phyloP scores from a whole-genome alignment of 2,329 filamentous ascomycete genomes.

The Ampelomyces quisqualis region DNA sequence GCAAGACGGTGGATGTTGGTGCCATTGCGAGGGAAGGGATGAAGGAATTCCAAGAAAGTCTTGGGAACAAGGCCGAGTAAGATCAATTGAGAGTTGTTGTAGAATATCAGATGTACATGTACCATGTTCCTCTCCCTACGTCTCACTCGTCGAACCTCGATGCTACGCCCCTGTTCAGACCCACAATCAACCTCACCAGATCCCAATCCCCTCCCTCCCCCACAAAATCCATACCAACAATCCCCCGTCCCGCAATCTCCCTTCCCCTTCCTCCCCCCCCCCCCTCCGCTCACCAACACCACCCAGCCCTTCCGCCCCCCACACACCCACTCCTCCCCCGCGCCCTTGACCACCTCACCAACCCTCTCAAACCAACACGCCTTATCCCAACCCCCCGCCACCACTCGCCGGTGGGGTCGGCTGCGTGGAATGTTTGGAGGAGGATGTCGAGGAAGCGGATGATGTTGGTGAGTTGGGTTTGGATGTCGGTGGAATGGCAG shows the following conservation, averaged over 20 bases:
- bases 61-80: conserved; percentile 1
- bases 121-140: background rate
- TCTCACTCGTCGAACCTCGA: conserved; percentile 2
- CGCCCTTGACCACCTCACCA: conserved; percentile 82
- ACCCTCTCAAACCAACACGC: conserved; percentile 93
- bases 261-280: conserved; percentile 49
- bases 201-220: conserved; percentile 88
- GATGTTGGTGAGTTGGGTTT: conserved; percentile 80
- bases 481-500: conserved; percentile 79
- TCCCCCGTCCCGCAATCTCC: conserved; percentile 74
- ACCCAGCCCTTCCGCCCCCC: conserved; percentile 51
- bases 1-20: conserved; percentile 28
- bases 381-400: conserved; percentile 83
- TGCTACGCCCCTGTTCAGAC: conserved; percentile 73
- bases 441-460: conserved; percentile 94
- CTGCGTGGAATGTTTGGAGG: conserved; percentile 76
- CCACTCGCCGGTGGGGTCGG: conserved; percentile 75
- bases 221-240: conserved; percentile 93
- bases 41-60: conserved; percentile 40
- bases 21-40: conserved; percentile 25
- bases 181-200: conserved; percentile 79
- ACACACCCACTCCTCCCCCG: conserved; percentile 62
- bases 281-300: conserved; percentile 9
- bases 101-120: conserved; percentile 35
- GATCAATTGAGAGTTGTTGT: background rate